A percentile compares a stretch with the other conserved stretches of the same genome.
Evolutionary conservation across 2,329 filamentous ascomycete genomes (phyloP).

Genomic region (Plenodomus biglobosus): DNA sequence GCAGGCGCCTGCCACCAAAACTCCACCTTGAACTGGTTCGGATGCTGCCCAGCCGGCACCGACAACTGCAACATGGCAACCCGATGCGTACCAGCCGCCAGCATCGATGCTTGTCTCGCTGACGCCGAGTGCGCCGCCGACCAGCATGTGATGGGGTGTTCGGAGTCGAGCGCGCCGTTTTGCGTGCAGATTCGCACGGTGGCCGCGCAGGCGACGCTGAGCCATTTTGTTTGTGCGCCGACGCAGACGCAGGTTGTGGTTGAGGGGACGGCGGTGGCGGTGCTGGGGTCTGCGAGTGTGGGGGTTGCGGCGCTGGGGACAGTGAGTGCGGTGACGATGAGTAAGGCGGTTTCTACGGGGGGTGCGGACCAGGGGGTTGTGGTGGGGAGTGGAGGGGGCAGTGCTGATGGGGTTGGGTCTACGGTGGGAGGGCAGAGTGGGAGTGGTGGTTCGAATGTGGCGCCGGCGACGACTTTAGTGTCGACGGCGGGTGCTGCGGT

Average conservation of each 20-base stretch:
- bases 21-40: conserved; percentile 16
- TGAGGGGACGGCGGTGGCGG: conserved; percentile 1
- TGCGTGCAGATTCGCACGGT: conserved; percentile 14
- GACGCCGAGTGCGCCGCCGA: conserved; percentile 15
- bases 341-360: not conserved
- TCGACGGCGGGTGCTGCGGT: conserved; percentile 5
- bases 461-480: not conserved
- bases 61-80: conserved; percentile 13
- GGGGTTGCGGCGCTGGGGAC: not conserved
- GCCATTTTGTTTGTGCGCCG: conserved; percentile 16
- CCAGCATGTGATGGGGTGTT: conserved; percentile 9
- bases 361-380: not conserved
- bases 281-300: not conserved
- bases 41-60: conserved; percentile 16
- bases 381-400: not conserved
- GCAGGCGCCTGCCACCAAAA: conserved; percentile 15
- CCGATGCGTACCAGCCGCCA: conserved; percentile 14
- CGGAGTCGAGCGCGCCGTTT: conserved; percentile 7
- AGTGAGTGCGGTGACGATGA: not conserved
- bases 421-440: not conserved
- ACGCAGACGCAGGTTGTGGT: conserved; percentile 8
- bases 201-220: conserved; percentile 4
- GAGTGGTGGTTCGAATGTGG: not conserved
- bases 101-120: conserved; percentile 8
- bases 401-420: not conserved